phyloP scores from a whole-genome alignment of 2,329 filamentous ascomycete species.

The Venturiaceae sp. region DNA sequence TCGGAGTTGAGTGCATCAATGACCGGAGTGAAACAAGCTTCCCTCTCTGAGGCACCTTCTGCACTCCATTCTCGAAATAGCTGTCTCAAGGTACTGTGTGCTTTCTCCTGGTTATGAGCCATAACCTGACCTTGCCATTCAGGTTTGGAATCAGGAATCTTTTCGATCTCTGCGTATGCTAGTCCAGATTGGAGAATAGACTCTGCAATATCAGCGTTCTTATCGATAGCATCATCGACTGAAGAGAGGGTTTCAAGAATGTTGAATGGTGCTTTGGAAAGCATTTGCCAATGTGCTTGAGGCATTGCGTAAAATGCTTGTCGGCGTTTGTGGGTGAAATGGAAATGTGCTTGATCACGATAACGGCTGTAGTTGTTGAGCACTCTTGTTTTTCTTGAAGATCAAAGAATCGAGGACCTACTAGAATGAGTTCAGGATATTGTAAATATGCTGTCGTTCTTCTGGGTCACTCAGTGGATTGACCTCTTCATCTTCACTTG shows the following conservation, averaged over 20 bases:
- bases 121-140: slow-evolving; percentile 66
- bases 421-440: slow-evolving; percentile 82
- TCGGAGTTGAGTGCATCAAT: slow-evolving; percentile 50
- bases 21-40: slow-evolving; percentile 68
- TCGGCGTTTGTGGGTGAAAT: slow-evolving; percentile 37
- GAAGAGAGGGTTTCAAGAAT: slow-evolving; percentile 68
- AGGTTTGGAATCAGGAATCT: slow-evolving; percentile 41
- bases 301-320: slow-evolving; percentile 91
- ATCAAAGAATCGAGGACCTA: slow-evolving; percentile 28
- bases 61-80: slow-evolving; percentile 92
- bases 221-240: slow-evolving; percentile 80
- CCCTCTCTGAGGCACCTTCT: slow-evolving; percentile 64
- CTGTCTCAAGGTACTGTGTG: slow-evolving; percentile 82
- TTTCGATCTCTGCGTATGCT: slow-evolving; percentile 7
- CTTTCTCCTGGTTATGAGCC: slow-evolving; percentile 71
- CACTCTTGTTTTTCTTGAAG: not conserved
- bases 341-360: slow-evolving; percentile 5
- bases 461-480: slow-evolving; percentile 51
- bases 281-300: slow-evolving; percentile 69
- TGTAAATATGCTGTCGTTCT: slow-evolving; percentile 70
- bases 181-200: slow-evolving; percentile 65
- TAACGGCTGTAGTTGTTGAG: slow-evolving; percentile 3
- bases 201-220: slow-evolving; percentile 74
- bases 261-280: slow-evolving; percentile 73
- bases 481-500: not conserved